These are phyloP conservation scores for Phytophthora pisi DNA, from an alignment of 352 stramenopile species.

Conservation along the genomic window DNA sequence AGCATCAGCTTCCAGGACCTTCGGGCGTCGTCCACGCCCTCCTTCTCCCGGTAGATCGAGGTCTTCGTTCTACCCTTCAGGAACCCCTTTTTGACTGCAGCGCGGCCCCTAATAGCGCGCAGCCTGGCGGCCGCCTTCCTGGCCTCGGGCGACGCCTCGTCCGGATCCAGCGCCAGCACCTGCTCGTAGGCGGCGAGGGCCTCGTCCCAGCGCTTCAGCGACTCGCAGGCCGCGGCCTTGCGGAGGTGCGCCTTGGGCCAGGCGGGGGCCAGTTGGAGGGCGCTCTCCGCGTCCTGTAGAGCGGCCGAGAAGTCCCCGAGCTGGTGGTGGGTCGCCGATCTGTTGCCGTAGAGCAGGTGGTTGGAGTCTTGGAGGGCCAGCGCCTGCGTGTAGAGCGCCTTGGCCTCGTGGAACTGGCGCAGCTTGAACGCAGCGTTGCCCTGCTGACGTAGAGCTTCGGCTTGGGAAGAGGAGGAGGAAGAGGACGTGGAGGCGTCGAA, in stretches of 20 bases:
- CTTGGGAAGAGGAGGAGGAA: not conserved
- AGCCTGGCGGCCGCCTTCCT: conserved; percentile 71
- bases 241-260: conserved; percentile 95
- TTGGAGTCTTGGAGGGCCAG: conserved; percentile 52
- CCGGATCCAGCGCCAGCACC: conserved; percentile 67
- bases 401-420: conserved; percentile 54
- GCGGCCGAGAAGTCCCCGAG: conserved; percentile 76
- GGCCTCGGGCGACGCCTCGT: conserved; percentile 22
- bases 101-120: conserved; percentile 23
- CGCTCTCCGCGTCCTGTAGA: conserved; percentile 81
- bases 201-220: conserved; percentile 55
- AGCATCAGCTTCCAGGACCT: conserved; percentile 71
- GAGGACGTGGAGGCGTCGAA: conserved; percentile 30
- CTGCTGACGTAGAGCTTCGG: conserved; percentile 54
- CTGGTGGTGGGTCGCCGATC: conserved; percentile 82
- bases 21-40: conserved; percentile 47
- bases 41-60: conserved; percentile 73
- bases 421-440: conserved; percentile 76
- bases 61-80: conserved; percentile 36
- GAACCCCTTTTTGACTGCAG: conserved; percentile 57
- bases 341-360: conserved; percentile 86
- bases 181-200: conserved; percentile 81
- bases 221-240: conserved; percentile 83
- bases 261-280: conserved; percentile 76
- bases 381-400: conserved; percentile 61